phyloP scores from a whole-genome alignment of 768 basidiomycete genomes.

The Agaricus bisporus region DNA sequence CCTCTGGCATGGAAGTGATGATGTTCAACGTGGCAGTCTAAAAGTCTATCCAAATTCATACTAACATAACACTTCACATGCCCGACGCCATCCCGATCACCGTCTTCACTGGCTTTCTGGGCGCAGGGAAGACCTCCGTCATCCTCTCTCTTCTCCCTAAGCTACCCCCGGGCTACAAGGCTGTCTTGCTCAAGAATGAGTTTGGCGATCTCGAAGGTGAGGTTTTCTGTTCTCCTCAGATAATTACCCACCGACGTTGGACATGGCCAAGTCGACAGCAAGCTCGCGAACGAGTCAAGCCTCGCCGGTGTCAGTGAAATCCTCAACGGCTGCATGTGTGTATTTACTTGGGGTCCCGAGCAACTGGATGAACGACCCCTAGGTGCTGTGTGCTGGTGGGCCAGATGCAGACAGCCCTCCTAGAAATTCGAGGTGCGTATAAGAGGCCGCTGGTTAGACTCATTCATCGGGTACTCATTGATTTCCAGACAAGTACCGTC shows the following conservation, averaged over 20 bases:
- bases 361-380: background rate
- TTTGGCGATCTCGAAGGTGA: slow-evolving; percentile 90
- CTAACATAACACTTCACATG: background rate
- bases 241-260: background rate
- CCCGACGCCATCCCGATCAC: slow-evolving; percentile 68
- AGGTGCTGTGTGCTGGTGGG: slow-evolving; percentile 95
- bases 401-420: slow-evolving; percentile 85
- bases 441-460: background rate
- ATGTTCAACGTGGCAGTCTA: background rate
- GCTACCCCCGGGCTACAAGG: slow-evolving; percentile 80
- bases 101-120: slow-evolving; percentile 92
- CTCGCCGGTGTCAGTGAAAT: slow-evolving; percentile 90
- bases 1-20: slow-evolving; percentile 7
- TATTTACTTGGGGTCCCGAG: slow-evolving; percentile 7
- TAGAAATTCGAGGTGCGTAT: slow-evolving; percentile 73
- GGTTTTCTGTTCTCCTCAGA: slow-evolving; percentile 9
- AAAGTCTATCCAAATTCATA: background rate
- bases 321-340: slow-evolving; percentile 92
- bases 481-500: slow-evolving; percentile 66
- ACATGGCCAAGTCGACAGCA: slow-evolving; percentile 69
- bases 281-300: slow-evolving; percentile 80
- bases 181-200: slow-evolving; percentile 92
- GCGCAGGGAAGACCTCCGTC: slow-evolving; percentile 73
- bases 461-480: background rate
- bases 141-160: slow-evolving; percentile 81